These are phyloP conservation scores for Carex myosuroides DNA, from an alignment of 176 grass and related monocot genomes.

Conservation along the genomic window DNA sequence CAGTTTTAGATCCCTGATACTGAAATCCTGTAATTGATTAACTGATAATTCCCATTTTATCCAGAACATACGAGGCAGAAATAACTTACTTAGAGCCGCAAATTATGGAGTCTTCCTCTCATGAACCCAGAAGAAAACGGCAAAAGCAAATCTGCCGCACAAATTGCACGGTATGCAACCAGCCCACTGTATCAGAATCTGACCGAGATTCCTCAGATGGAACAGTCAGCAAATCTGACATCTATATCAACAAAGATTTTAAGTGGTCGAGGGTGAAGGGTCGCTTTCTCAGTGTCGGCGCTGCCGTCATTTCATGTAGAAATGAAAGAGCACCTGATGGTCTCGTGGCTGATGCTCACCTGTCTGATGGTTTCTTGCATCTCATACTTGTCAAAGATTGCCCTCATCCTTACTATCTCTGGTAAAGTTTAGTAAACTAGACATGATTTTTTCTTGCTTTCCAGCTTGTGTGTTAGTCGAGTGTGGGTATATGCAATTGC, in stretches of 20 bases:
- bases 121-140: constrained; percentile 27
- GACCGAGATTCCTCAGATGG: constrained; percentile 27
- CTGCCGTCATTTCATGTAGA: constrained; percentile 83
- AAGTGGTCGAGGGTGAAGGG: constrained; percentile 68
- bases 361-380: constrained; percentile 92
- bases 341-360: constrained; percentile 80
- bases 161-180: constrained; percentile 69
- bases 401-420: constrained; percentile 71
- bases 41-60: constrained; percentile 10
- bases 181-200: constrained; percentile 27
- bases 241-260: constrained; percentile 15
- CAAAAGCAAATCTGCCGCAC: constrained; percentile 39
- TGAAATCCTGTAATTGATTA: background rate
- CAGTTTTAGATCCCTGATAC: background rate
- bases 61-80: constrained; percentile 79
- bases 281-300: constrained; percentile 74
- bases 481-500: background rate
- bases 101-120: constrained; percentile 26
- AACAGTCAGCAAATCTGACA: constrained; percentile 7
- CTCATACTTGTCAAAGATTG: constrained; percentile 90
- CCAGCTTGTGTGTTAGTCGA: background rate
- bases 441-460: background rate
- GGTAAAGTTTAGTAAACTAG: constrained; percentile 38
- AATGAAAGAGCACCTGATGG: constrained; percentile 93
- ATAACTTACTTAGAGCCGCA: constrained; percentile 56